A percentile compares a stretch with the other conserved stretches of the same genome.
phyloP scores from a whole-genome alignment of 257 asterid species.

The Solanum gracilifrons region DNA sequence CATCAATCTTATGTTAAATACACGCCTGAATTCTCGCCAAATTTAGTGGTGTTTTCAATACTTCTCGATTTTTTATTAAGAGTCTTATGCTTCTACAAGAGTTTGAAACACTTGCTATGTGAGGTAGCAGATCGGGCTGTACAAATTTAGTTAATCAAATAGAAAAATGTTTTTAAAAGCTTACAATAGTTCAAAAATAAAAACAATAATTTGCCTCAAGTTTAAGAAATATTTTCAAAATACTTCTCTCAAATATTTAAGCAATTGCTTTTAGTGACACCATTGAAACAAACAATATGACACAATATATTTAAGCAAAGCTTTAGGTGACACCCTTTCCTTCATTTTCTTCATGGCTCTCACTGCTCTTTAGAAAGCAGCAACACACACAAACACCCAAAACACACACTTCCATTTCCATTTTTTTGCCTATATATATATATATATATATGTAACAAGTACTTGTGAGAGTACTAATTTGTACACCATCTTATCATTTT shows the following conservation, averaged over 20 bases:
- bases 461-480: neutral
- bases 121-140: accelerated
- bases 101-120: no score
- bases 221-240: no score
- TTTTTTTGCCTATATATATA: neutral
- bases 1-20: neutral
- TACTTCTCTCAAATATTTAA: neutral
- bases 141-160: no score
- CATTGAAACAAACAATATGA: neutral
- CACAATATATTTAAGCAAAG: neutral
- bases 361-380: constrained; percentile 19
- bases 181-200: no score
- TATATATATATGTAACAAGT: neutral
- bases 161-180: no score
- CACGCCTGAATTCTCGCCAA: accelerated
- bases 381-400: neutral
- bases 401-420: neutral
- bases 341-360: constrained; percentile 20
- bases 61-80: accelerated
- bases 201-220: no score
- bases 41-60: no score
- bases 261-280: neutral
- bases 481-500: neutral
- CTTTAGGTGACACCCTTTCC: constrained; percentile 12
- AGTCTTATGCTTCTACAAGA: accelerated